Conservation (phyloP, 164 flowering plant genomes). For the Stephania cephalantha region DNA sequence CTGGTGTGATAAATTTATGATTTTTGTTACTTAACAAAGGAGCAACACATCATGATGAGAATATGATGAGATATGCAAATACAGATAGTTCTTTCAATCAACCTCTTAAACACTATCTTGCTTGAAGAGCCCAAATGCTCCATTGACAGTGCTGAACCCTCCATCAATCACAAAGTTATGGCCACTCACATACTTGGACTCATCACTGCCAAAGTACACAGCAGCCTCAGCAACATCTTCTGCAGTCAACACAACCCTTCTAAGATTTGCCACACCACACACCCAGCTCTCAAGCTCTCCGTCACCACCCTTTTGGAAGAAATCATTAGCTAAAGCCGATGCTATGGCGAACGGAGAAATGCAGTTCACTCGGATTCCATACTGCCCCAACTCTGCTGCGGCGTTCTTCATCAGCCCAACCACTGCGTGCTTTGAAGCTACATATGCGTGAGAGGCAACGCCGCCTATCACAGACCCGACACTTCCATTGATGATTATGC, state of each 20-base stretch:
- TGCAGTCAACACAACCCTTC: background rate
- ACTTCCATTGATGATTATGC: constrained; percentile 7
- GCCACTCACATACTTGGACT: constrained; percentile 13
- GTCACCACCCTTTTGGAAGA: background rate
- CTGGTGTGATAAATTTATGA: too few species aligned
- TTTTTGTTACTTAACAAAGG: too few species aligned
- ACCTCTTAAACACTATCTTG: background rate
- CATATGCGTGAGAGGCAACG: background rate
- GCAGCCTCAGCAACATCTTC: constrained; percentile 12
- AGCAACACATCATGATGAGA: too few species aligned
- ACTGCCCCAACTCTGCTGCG: constrained; percentile 9
- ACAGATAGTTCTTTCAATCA: background rate
- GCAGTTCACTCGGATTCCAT: constrained; percentile 9
- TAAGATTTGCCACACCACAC: background rate
- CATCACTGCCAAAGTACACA: constrained; percentile 11
- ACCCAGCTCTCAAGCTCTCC: background rate
- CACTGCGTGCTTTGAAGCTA: constrained; percentile 7
- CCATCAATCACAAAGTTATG: constrained; percentile 15
- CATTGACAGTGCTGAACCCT: constrained; percentile 7
- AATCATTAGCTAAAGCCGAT: background rate
- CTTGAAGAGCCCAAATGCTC: background rate
- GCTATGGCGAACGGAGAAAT: background rate
- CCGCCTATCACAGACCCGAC: background rate
- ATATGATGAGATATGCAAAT: too few species aligned
- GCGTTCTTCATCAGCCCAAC: constrained; percentile 10